Conservation (phyloP, 768 basidiomycete genomes). For the Termitomyces sp. region DNA sequence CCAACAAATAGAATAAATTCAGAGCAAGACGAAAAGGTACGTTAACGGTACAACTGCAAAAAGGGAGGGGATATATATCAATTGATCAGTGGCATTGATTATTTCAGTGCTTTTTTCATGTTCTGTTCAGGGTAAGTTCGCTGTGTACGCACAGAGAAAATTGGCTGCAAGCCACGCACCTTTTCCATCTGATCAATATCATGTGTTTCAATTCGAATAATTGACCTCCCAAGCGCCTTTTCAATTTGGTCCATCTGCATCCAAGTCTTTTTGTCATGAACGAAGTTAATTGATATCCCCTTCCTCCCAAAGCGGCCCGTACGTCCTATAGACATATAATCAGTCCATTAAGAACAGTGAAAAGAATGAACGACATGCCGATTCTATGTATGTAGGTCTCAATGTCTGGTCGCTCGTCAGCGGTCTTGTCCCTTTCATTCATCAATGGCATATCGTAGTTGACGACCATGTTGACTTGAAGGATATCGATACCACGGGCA, state of each 20-base stretch:
- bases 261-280: constrained; percentile 87
- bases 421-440: constrained; percentile 56
- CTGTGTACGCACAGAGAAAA: constrained; percentile 3
- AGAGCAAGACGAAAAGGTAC: neutral
- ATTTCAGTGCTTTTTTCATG: constrained; percentile 82
- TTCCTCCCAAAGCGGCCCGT: constrained; percentile 97
- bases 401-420: constrained; percentile 71
- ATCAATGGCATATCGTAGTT: constrained; percentile 94
- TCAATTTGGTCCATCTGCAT: constrained; percentile 88
- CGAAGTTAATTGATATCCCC: constrained; percentile 97
- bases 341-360: neutral
- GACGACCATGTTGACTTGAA: constrained; percentile 99
- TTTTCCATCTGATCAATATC: constrained; percentile 94
- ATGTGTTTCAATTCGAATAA: constrained; percentile 81
- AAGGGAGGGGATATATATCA: neutral
- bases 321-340: constrained; percentile 53
- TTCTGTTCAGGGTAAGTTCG: constrained; percentile 36
- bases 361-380: constrained; percentile 44
- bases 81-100: constrained; percentile 24
- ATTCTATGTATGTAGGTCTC: constrained; percentile 99
- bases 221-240: constrained; percentile 68
- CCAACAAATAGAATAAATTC: neutral
- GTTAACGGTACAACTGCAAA: neutral
- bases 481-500: constrained; percentile 95
- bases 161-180: constrained; percentile 37